phyloP scores from a whole-genome alignment of 2,329 filamentous ascomycete genomes.

The Magnaporthiopsis rhizophila region DNA sequence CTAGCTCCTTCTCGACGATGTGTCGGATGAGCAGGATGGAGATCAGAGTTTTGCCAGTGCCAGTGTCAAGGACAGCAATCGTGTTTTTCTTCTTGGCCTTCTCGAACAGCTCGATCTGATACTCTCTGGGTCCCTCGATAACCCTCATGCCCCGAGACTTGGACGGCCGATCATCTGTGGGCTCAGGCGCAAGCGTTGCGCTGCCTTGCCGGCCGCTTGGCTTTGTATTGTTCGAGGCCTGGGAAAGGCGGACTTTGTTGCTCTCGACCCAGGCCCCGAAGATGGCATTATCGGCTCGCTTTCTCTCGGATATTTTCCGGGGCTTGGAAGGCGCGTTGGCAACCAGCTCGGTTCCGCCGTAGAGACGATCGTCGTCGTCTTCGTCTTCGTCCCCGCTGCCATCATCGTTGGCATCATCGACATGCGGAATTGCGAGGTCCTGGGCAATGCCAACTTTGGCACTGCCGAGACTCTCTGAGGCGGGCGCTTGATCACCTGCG shows the following conservation, averaged over 20 bases:
- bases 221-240: neutral
- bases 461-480: neutral
- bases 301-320: constrained; percentile 35
- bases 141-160: constrained; percentile 33
- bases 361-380: constrained; percentile 18
- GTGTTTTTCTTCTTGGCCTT: constrained; percentile 76
- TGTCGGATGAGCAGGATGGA: constrained; percentile 77
- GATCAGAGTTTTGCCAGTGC: constrained; percentile 94
- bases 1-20: constrained; percentile 68
- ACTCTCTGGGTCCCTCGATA: constrained; percentile 75
- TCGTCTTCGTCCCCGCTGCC: constrained; percentile 1
- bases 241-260: constrained; percentile 28
- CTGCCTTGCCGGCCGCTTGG: constrained; percentile 6
- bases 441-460: neutral
- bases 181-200: no score
- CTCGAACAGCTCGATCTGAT: constrained; percentile 88
- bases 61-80: constrained; percentile 91
- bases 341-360: constrained; percentile 18
- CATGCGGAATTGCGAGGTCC: neutral
- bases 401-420: neutral
- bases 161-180: constrained; percentile 7
- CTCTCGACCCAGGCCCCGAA: constrained; percentile 36
- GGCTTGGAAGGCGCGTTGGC: constrained; percentile 22
- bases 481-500: neutral
- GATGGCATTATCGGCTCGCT: constrained; percentile 39